Conservation (phyloP, 2,329 filamentous ascomycete genomes). For the Daldinia sp. region DNA sequence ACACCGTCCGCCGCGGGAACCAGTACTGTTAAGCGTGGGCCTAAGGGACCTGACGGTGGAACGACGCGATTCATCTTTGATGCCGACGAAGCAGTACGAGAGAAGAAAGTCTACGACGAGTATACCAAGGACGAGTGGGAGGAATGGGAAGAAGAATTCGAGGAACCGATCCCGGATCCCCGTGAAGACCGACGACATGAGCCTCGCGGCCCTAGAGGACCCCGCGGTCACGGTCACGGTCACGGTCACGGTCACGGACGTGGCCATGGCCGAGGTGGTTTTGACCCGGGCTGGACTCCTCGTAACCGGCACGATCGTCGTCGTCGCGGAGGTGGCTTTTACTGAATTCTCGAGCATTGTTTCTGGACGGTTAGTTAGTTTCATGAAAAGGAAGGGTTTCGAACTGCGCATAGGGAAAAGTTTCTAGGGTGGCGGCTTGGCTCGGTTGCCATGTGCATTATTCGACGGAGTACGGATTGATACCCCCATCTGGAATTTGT, state of each 20-base stretch:
- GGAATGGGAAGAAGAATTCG: constrained; percentile 79
- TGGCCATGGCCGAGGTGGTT: constrained; percentile 41
- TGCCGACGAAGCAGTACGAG: constrained; percentile 74
- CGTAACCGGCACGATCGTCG: constrained; percentile 42
- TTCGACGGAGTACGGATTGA: constrained; percentile 32
- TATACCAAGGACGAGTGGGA: constrained; percentile 80
- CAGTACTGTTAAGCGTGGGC: constrained; percentile 48
- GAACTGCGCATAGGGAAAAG: constrained; percentile 3
- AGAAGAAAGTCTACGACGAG: constrained; percentile 71
- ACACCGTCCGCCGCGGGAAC: constrained; percentile 43
- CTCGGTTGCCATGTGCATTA: constrained; percentile 21
- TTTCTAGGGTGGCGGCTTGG: not conserved
- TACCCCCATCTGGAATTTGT: constrained; percentile 27
- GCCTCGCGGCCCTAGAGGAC: constrained; percentile 43
- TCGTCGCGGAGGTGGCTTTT: constrained; percentile 40
- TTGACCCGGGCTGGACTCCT: constrained; percentile 40
- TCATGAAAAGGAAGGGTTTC: not conserved
- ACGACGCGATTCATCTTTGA: constrained; percentile 93
- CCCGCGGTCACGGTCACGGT: constrained; percentile 38
- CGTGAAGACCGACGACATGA: constrained; percentile 36
- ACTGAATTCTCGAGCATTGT: constrained; percentile 15
- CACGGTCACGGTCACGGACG: constrained; percentile 31
- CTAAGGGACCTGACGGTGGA: constrained; percentile 64
- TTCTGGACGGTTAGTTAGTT: not conserved
- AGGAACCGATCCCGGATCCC: constrained; percentile 60